Conservation (phyloP, 1,284 basidiomycete species). For the Irpex sp. region DNA sequence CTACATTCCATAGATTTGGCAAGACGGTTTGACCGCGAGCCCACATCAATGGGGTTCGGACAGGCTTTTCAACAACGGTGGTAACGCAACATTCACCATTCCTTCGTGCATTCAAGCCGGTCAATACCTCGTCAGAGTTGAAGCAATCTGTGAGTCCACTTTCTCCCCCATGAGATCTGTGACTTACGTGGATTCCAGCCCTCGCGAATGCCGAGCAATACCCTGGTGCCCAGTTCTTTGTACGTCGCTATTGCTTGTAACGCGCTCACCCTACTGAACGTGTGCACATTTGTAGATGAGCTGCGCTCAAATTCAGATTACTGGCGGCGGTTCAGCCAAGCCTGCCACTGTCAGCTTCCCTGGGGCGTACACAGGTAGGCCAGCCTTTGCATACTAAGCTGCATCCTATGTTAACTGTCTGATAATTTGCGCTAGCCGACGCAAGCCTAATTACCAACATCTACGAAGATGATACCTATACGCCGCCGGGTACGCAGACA, state of each 20-base stretch:
- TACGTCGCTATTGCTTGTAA: conserved; percentile 4
- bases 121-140: conserved; percentile 18
- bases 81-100: conserved; percentile 36
- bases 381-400: not conserved
- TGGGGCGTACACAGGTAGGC: conserved; percentile 32
- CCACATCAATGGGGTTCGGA: conserved; percentile 32
- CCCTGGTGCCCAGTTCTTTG: conserved; percentile 47
- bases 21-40: conserved; percentile 9
- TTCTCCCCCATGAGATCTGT: not conserved
- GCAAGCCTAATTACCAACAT: conserved; percentile 7
- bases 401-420: not conserved
- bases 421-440: not conserved
- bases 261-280: not conserved
- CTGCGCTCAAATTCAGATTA: conserved; percentile 46
- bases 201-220: conserved; percentile 21
- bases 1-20: conserved; percentile 7
- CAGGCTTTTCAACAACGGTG: conserved; percentile 36
- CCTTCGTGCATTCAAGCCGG: conserved; percentile 21
- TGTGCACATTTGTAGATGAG: conserved; percentile 34
- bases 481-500: conserved; percentile 15
- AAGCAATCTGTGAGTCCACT: conserved; percentile 14
- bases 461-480: conserved; percentile 16
- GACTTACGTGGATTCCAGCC: conserved; percentile 3
- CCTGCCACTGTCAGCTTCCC: conserved; percentile 48
- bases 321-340: conserved; percentile 40